Conservation (phyloP, 2,329 filamentous ascomycete genomes). For the Sporothrix pallida region DNA sequence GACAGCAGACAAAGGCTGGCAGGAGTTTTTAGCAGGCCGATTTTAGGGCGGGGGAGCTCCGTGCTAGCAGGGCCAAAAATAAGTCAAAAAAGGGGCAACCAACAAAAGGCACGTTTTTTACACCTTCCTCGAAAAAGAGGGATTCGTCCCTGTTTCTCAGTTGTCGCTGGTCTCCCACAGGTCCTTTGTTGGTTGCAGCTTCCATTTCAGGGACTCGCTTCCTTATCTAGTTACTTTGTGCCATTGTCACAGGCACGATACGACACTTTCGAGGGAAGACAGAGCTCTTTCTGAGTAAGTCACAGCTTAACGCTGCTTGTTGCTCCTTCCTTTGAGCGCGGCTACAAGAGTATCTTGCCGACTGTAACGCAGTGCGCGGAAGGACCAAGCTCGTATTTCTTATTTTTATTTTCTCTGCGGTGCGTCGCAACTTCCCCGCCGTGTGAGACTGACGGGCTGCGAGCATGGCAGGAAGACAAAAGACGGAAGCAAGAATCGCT, state of each 20-base stretch:
- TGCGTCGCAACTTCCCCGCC: not conserved
- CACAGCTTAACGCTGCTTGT: no score
- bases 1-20: no score
- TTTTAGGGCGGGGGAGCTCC: conserved; percentile 30
- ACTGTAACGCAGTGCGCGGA: not conserved
- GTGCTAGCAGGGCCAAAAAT: conserved; percentile 24
- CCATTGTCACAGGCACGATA: not conserved
- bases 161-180: not conserved
- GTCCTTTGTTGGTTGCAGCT: not conserved
- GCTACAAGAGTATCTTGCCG: conserved; percentile 16
- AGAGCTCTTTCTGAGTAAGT: not conserved
- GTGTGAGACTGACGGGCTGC: not conserved
- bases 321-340: not conserved
- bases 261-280: not conserved
- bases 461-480: not conserved
- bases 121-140: not conserved
- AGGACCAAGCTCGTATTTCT: not conserved
- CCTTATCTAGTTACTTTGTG: conserved; percentile 20
- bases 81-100: conserved; percentile 19
- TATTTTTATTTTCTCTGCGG: not conserved
- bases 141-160: not conserved
- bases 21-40: not conserved
- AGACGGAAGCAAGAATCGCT: not conserved
- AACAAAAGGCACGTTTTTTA: not conserved
- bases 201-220: conserved; percentile 5